Percentiles rank a stretch among this genome's conserved stretches.
These are phyloP conservation scores for Podila horticola DNA, from an alignment of 192 early-diverging fungal genomes.

Conservation along the genomic window DNA sequence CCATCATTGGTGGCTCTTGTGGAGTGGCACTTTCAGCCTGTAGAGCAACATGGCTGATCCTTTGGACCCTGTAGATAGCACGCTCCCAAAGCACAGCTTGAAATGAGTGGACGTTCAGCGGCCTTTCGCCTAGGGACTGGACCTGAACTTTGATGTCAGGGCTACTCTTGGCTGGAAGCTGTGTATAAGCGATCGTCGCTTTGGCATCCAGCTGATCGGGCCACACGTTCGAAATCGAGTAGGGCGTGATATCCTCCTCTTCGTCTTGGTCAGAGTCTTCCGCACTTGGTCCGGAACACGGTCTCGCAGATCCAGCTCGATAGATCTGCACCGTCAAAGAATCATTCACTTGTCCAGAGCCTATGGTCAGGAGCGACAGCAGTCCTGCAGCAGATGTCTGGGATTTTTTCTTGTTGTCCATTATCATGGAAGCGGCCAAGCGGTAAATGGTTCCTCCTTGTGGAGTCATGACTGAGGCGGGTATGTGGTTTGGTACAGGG, in stretches of 20 bases:
- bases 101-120: background rate
- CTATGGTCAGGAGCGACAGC: background rate
- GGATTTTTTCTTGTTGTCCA: background rate
- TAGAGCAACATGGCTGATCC: background rate
- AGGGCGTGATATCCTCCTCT: conserved; percentile 3
- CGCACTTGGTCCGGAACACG: too few species aligned
- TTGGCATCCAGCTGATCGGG: conserved; percentile 9
- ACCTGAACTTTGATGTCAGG: background rate
- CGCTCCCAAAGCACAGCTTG: conserved; percentile 14
- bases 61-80: conserved; percentile 11
- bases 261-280: background rate
- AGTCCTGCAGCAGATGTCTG: background rate
- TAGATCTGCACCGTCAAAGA: conserved; percentile 7
- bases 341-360: background rate
- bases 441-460: conserved; percentile 24
- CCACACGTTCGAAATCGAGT: conserved; percentile 5
- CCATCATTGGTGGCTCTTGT: background rate
- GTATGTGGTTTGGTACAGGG: conserved; percentile 12
- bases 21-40: background rate
- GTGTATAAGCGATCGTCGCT: conserved; percentile 4
- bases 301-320: conserved; percentile 4
- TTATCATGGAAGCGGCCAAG: conserved; percentile 4
- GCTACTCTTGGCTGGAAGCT: conserved; percentile 9
- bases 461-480: conserved; percentile 13
- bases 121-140: background rate